Evolutionary conservation across 2,329 filamentous ascomycete species (phyloP).

Genomic region (Pseudogymnoascus destructans): DNA sequence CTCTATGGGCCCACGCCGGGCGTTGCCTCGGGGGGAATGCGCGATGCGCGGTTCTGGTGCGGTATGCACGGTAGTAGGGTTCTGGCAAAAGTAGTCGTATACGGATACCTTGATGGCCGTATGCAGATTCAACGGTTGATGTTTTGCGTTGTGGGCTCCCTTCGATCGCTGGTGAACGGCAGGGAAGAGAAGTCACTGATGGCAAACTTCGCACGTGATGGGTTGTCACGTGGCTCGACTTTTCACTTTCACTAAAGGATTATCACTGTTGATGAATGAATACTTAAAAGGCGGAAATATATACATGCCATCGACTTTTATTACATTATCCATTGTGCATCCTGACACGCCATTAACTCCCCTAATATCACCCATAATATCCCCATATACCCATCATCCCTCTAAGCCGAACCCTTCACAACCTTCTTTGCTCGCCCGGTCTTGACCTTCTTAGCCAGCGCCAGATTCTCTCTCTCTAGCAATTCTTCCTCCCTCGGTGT

Average conservation of each 20-base stretch:
- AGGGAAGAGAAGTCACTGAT: conserved; percentile 3
- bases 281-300: background rate
- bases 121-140: conserved; percentile 7
- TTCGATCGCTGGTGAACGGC: conserved; percentile 8
- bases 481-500: background rate
- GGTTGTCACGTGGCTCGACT: background rate
- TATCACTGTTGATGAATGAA: background rate
- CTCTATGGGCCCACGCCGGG: background rate
- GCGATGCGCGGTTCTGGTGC: conserved; percentile 3
- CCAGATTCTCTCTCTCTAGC: background rate
- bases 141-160: conserved; percentile 8
- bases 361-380: background rate
- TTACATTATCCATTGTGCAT: background rate
- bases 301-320: background rate
- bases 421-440: background rate
- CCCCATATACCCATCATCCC: background rate
- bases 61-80: background rate
- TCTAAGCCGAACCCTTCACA: background rate
- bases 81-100: conserved; percentile 3
- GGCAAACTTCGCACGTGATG: background rate
- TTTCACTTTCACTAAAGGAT: background rate
- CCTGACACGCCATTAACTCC: background rate
- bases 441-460: background rate
- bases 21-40: conserved; percentile 3
- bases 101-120: conserved; percentile 8